Evolutionary conservation across 164 flowering plant genomes (phyloP), one percentile per base, ranked within the genome.

Genomic region (Annona cherimola): DNA sequence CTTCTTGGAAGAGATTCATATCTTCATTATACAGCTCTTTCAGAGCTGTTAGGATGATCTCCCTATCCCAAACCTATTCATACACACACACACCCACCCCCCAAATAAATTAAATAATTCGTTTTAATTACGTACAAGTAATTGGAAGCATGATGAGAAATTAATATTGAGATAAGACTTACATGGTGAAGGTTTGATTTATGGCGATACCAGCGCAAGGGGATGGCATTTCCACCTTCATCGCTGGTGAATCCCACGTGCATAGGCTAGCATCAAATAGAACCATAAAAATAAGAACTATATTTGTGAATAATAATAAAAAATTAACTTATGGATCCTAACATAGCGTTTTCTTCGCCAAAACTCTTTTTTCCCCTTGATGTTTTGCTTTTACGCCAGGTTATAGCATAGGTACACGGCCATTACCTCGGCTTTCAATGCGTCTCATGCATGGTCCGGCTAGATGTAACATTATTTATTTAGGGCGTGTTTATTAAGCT

Each of bases 161-260:
- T 35, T 35, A 50, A 55, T 19, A 14, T 35, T 19, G n/a, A 7
- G 35, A 26, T 64, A 68, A 26, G 42, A 80, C 97, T 85, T 74
- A 96, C 98, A 80, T 96, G 99, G 70, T 96, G 99, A 63, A 96
- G 81, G 74, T 96, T 96, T 19, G 99, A 93, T 77, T 92, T 96
- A 76, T 86, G 98, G 72, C 84, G 85, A 71, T 78, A 96, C 99
- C 99, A 93, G 67, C 82, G 96, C 61, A 96, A 68, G 0, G 84
- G 72, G 14, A 96, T 85, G 61, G 88, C 85, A 81, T 96, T 96
- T 41, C 99, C 99, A 60, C 99, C 98, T 78, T 78, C 78, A 63
- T 96, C 99, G 42, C 81, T 85, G 2, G 97, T 90, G 81, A 90
- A 90, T 42, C 98, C 98, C 45, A 88, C 87, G 73, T 95, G 99